Evolutionary conservation across 768 basidiomycete genomes (phyloP).

Genomic region (Neoboletus brunneissimus): DNA sequence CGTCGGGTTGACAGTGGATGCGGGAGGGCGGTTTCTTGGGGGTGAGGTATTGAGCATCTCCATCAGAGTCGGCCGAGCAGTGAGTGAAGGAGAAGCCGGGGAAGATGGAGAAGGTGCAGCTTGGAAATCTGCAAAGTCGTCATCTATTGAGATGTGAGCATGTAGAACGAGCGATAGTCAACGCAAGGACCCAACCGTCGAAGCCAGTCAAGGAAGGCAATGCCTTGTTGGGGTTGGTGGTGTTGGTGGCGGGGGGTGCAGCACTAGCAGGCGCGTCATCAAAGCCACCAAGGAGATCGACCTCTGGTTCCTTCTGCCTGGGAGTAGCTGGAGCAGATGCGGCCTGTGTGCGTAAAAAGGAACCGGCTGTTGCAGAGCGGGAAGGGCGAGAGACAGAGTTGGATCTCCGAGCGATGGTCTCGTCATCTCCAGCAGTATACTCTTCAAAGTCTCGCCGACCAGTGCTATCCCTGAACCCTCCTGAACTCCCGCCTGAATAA

Average conservation of each 20-base stretch:
- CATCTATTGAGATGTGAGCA: constrained; percentile 45
- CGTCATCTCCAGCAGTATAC: constrained; percentile 96
- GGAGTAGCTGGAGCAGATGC: constrained; percentile 29
- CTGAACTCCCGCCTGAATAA: constrained; percentile 44
- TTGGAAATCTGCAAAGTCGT: constrained; percentile 87
- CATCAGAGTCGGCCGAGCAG: constrained; percentile 43
- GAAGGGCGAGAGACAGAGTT: constrained; percentile 36
- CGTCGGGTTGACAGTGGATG: constrained; percentile 10
- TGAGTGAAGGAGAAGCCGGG: constrained; percentile 33
- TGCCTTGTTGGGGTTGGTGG: constrained; percentile 29
- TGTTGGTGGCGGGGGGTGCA: constrained; percentile 13
- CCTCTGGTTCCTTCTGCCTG: constrained; percentile 48
- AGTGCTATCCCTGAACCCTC: constrained; percentile 58
- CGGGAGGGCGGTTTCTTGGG: constrained; percentile 16
- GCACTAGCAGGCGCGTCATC: constrained; percentile 50
- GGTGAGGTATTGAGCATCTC: constrained; percentile 43
- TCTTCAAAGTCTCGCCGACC: constrained; percentile 76
- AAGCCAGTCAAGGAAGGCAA: constrained; percentile 28
- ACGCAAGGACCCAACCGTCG: constrained; percentile 23
- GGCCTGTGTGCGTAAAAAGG: constrained; percentile 37
- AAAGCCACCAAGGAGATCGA: constrained; percentile 78
- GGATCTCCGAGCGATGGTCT: constrained; percentile 43
- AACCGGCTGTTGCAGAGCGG: constrained; percentile 35
- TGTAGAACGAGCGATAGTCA: background rate
- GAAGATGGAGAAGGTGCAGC: constrained; percentile 52